phyloP scores from a whole-genome alignment of 129 eudicot genomes.

The Lactuca sativa region DNA sequence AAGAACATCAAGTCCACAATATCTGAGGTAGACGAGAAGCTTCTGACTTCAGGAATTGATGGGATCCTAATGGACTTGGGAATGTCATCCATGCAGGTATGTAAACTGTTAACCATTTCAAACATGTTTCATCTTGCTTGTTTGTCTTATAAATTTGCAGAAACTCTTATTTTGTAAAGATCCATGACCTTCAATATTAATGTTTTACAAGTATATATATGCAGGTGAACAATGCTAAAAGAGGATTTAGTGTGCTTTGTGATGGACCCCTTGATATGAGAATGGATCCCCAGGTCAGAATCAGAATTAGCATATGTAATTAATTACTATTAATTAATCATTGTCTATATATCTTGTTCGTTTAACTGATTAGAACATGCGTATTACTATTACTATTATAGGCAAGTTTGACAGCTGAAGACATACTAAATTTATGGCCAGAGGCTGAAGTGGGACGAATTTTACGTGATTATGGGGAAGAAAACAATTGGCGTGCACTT shows the following conservation, averaged over 20 bases:
- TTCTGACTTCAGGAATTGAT: conserved; percentile 48
- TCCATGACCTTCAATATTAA: background rate
- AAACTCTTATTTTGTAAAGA: background rate
- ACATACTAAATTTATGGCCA: conserved; percentile 89
- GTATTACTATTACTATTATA: conserved; percentile 39
- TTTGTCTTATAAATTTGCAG: background rate
- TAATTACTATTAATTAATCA: background rate
- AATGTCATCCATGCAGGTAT: conserved; percentile 99
- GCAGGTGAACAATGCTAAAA: conserved; percentile 84
- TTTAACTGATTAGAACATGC: conserved; percentile 65
- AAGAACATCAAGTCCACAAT: conserved; percentile 55
- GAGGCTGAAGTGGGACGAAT: conserved; percentile 75
- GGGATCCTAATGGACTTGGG: conserved; percentile 98
- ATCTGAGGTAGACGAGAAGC: conserved; percentile 59
- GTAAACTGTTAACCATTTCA: background rate
- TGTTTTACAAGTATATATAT: conserved; percentile 1
- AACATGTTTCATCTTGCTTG: background rate
- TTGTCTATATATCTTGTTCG: conserved; percentile 38
- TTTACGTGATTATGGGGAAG: conserved; percentile 92
- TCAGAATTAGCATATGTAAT: background rate
- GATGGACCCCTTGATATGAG: conserved; percentile 99
- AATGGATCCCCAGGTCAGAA: conserved; percentile 88
- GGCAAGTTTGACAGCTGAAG: conserved; percentile 92
- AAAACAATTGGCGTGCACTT: conserved; percentile 79
- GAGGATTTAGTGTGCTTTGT: conserved; percentile 88